Conservation (phyloP, 768 basidiomycete species). For the Termitomyces sp. region DNA sequence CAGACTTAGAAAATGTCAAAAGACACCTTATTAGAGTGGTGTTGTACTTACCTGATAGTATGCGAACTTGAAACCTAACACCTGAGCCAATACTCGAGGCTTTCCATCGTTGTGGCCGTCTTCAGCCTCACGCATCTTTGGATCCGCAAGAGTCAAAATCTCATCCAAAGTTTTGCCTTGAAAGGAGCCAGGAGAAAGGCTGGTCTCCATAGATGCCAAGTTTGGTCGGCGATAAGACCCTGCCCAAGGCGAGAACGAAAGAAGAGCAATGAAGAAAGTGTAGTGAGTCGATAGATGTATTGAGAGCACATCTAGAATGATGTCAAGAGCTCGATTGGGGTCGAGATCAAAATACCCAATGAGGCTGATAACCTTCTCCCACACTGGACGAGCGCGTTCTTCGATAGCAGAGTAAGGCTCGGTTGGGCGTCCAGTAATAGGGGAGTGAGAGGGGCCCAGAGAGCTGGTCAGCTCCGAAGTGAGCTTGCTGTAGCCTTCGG, state of each 20-base stretch:
- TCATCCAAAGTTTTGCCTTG: constrained; percentile 65
- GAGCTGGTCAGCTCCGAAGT: constrained; percentile 77
- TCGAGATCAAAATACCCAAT: constrained; percentile 97
- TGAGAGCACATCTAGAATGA: constrained; percentile 89
- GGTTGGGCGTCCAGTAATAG: constrained; percentile 58
- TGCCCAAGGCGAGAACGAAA: constrained; percentile 89
- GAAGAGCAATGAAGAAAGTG: constrained; percentile 82
- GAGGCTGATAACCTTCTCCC: constrained; percentile 83
- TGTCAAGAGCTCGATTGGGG: constrained; percentile 89
- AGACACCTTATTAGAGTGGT: constrained; percentile 1
- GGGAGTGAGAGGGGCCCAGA: constrained; percentile 71
- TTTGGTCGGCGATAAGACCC: constrained; percentile 38
- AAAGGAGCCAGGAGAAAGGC: constrained; percentile 38
- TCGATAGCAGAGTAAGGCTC: constrained; percentile 58
- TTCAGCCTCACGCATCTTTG: constrained; percentile 16
- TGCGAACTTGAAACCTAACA: constrained; percentile 96
- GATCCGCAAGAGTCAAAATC: constrained; percentile 55
- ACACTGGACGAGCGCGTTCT: constrained; percentile 64
- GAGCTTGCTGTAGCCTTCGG: constrained; percentile 95
- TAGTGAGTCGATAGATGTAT: constrained; percentile 79
- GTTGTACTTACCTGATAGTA: constrained; percentile 74
- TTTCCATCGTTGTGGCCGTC: constrained; percentile 26
- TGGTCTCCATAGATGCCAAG: constrained; percentile 32
- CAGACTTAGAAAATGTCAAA: constrained; percentile 31
- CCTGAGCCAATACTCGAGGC: constrained; percentile 76